Conservation (phyloP, 2,329 filamentous ascomycete species). For the Nemania sp. region DNA sequence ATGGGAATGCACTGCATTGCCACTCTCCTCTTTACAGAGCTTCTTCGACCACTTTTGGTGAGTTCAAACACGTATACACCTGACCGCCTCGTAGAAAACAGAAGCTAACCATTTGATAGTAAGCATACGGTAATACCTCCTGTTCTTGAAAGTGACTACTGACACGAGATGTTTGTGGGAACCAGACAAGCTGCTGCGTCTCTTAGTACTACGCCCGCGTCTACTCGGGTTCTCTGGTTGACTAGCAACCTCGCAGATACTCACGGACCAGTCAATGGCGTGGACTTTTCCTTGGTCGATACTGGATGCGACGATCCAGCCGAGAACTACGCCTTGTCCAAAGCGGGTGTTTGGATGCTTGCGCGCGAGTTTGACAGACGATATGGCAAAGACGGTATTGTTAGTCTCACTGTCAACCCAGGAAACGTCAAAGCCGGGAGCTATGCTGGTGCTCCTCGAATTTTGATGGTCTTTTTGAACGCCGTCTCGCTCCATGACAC, state of each 20-base stretch:
- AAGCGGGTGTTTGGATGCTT: neutral
- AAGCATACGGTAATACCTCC: no score
- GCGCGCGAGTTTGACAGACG: neutral
- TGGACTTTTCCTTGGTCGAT: neutral
- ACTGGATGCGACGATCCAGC: neutral
- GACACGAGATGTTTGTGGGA: no score
- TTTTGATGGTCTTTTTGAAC: no score
- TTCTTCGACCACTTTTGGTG: neutral
- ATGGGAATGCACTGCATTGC: no score
- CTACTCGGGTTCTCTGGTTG: neutral
- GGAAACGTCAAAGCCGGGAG: neutral
- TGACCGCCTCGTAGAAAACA: no score
- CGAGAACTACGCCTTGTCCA: neutral
- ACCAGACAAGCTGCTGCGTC: neutral
- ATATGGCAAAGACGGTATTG: neutral
- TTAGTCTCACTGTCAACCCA: neutral
- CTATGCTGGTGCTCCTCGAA: neutral
- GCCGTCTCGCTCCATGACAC: no score
- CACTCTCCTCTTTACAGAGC: no score
- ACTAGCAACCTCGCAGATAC: neutral
- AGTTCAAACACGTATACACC: no score
- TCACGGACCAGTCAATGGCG: neutral
- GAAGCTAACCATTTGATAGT: no score
- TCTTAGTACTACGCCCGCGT: neutral
- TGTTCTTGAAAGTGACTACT: no score